These are phyloP conservation scores for Elongisporangium anandrum DNA, from an alignment of 352 stramenopile species.

Conservation along the genomic window DNA sequence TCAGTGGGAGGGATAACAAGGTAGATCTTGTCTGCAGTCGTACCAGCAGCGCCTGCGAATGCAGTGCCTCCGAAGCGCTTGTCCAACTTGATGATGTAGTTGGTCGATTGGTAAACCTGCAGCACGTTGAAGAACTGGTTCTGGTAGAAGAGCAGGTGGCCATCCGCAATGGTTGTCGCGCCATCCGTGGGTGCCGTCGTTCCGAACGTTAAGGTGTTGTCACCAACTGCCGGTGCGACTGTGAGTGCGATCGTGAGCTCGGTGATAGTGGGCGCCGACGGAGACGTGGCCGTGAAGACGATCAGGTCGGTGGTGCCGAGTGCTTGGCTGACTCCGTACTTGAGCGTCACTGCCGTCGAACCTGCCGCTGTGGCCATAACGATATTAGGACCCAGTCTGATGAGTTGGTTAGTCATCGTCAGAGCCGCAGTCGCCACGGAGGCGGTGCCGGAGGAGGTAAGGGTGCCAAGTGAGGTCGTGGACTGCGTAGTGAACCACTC, in stretches of 20 bases:
- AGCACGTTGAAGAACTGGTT: slow-evolving; percentile 57
- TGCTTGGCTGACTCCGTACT: background rate
- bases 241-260: slow-evolving; percentile 3
- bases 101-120: slow-evolving; percentile 2
- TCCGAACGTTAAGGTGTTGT: slow-evolving; percentile 10
- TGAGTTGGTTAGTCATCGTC: slow-evolving; percentile 4
- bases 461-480: background rate
- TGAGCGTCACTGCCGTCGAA: background rate
- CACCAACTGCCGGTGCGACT: slow-evolving; percentile 6
- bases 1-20: slow-evolving; percentile 20
- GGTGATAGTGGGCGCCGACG: slow-evolving; percentile 9
- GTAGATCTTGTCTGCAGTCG: slow-evolving; percentile 11
- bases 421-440: background rate
- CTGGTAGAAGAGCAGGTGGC: slow-evolving; percentile 46
- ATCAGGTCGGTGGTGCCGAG: background rate
- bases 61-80: slow-evolving; percentile 44
- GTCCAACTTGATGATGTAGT: slow-evolving; percentile 23
- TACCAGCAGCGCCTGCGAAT: slow-evolving; percentile 7
- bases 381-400: slow-evolving; percentile 25
- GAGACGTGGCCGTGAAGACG: slow-evolving; percentile 21
- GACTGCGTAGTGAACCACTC: slow-evolving; percentile 57
- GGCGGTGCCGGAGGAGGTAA: slow-evolving; percentile 8
- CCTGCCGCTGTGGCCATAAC: slow-evolving; percentile 1
- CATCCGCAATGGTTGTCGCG: slow-evolving; percentile 2
- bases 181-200: background rate